These are phyloP conservation scores for Aspergillus flavus DNA, from an alignment of 2,329 filamentous ascomycete species.

Conservation along the genomic window DNA sequence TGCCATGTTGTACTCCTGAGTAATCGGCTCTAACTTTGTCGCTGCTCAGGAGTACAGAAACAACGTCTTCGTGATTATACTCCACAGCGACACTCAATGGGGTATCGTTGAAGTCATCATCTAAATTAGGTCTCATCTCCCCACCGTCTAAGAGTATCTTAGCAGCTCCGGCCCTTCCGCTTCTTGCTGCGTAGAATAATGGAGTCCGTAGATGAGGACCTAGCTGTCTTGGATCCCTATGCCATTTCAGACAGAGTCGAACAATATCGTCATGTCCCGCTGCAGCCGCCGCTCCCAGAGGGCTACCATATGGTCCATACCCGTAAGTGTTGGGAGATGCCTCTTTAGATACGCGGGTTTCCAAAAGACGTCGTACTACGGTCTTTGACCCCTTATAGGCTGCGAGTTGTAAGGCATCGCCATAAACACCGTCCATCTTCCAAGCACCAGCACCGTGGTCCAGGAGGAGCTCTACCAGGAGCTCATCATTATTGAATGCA, in stretches of 20 bases:
- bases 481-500: slow-evolving; percentile 1
- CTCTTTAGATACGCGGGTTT: background rate
- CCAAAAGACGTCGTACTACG: background rate
- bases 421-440: slow-evolving; percentile 1
- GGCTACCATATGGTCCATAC: slow-evolving; percentile 5
- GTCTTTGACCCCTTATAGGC: slow-evolving; percentile 1
- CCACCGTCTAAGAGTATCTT: background rate
- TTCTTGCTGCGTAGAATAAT: slow-evolving; percentile 1
- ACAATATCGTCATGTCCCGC: slow-evolving; percentile 2
- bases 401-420: slow-evolving; percentile 8
- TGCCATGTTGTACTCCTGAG: background rate
- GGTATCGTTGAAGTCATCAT: background rate
- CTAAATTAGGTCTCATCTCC: background rate
- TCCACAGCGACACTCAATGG: slow-evolving; percentile 1
- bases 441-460: background rate
- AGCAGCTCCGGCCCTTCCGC: background rate
- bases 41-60: background rate
- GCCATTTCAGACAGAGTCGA: background rate
- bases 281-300: slow-evolving; percentile 5
- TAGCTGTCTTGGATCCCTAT: background rate
- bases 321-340: background rate
- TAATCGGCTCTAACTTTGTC: background rate
- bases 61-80: background rate
- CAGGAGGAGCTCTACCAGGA: background rate
- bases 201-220: background rate